Evolutionary conservation across 164 flowering plant species (phyloP), one percentile per base, ranked within the genome.

Genomic region (Amborella trichopoda): DNA sequence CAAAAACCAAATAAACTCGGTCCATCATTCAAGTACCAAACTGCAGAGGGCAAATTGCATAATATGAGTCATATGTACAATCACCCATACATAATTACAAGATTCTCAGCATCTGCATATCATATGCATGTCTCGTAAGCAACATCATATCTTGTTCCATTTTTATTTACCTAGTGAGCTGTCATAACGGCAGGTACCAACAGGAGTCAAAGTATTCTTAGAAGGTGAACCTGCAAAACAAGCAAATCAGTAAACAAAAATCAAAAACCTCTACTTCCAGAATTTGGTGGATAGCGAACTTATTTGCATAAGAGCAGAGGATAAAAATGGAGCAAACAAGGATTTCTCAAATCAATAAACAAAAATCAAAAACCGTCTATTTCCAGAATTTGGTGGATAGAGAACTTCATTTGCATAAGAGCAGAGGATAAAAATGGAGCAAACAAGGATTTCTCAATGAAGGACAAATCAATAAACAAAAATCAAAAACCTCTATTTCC

Each of bases 101-200:
- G 9, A 13, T 30, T 13, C 6, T 30, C 34, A 30, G 6, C 13
- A 13, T 30, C 13, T 30, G 9, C 34, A 6, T 30, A 30, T 30
- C 34, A 6, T 30, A 30, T 30, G 9, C 13, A 30, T 30, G 6
- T 30, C 9, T 6, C 6, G 13, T 30, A 6, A 30, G 34, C 34
- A 6, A 6, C 34, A 13, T 13, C 13, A 30, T 30, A 30, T 30
- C 34, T 6, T 30, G 13, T 6, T n/a, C 12, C 19, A 3, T 21
- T 6, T 9, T 38, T 1, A 11, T 28, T 40, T 68, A 83, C 93
- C 93, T 37, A 83, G 62, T 21, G 93, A 83, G 71, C 84, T 80
- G 61, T 83, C 81, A 72, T 77, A 83, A 27, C 94, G 84, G 55
- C 94, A 80, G 13, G 81, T 70, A 42, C 93, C 93, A 45, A 64